Evolutionary conservation across 306 rosid species (phyloP).

Genomic region (Gleditsia sinensis): DNA sequence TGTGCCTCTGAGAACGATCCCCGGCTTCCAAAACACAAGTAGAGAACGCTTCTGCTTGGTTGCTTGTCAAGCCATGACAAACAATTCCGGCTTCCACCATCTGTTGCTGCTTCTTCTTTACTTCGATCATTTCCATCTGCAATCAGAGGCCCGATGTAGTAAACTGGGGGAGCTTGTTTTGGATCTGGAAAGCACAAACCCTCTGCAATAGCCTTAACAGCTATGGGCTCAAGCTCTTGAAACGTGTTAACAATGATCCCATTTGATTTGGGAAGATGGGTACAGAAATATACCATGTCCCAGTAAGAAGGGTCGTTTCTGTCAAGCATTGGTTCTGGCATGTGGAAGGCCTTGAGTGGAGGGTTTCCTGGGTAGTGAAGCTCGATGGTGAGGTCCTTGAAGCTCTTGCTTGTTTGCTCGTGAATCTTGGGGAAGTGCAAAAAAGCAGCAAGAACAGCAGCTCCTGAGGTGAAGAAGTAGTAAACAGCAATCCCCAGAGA

Average conservation of each 20-base stretch:
- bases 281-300: neutral
- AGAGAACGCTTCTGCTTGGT: constrained; percentile 32
- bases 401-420: neutral
- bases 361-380: neutral
- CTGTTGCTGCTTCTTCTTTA: neutral
- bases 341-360: neutral
- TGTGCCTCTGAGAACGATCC: constrained; percentile 24
- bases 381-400: neutral
- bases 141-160: neutral
- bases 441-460: neutral
- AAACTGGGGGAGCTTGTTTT: neutral
- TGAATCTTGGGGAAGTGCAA: neutral
- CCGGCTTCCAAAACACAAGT: constrained; percentile 36
- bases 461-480: neutral
- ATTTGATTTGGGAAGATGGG: neutral
- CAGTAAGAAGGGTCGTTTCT: neutral
- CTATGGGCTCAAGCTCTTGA: neutral
- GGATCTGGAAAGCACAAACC: neutral
- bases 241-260: neutral
- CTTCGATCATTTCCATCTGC: neutral
- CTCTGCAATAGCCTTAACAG: neutral
- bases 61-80: constrained; percentile 36
- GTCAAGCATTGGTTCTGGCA: neutral
- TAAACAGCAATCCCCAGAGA: neutral
- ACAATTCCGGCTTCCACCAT: neutral